Base-by-base conservation (phyloP, 2,329 filamentous ascomycete genomes). In the Chrysosporium keratinophilum region DNA sequence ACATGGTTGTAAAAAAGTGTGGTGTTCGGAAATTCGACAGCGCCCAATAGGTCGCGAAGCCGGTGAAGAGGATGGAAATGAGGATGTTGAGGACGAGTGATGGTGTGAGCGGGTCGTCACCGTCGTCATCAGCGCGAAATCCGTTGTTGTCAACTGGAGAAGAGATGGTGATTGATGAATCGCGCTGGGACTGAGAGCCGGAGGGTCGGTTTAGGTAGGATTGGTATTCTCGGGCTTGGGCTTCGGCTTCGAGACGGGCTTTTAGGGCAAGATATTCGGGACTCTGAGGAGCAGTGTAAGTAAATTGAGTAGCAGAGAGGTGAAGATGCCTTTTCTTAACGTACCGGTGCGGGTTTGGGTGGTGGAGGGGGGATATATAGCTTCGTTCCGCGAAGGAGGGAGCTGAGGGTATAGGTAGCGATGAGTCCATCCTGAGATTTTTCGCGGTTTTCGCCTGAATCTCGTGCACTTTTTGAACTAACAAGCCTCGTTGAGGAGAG, bases 251-350 rank as follows among this genome's bases (percentile, higher is more conserved):
- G 17, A 98, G 81, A 14, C 84, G 82, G 20, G 83, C 82, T 88
- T 97, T 97, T 1, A 95, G 76, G 5, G 84, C 85, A 67, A 88
- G 87, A 73, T 91, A 97, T 71, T 95, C 85, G 6, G 82, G 74
- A 0, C 84, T 85, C 82, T 94, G 64, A 15, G 11, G 6, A n/a
- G n/a, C 17, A 31, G 35, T 2, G 34, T 46, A 12, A 11, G 31
- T 17, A 52, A 46, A 19, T 37, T n/a, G 10, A 5, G 23, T 10
- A 12, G 10, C 11, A 39, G 11, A 7, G 40, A 45, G 3, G 46
- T 41, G 17, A 14, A 17, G 4, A 10, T 37, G 5, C 19, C 2
- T 44, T 15, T 50, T 34, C 23, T 19, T 14, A 2, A 23, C 80
- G 58, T 73, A 91, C 87, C 11, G 84, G 85, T 65, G 89, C 83